phyloP scores from a whole-genome alignment of 768 basidiomycete genomes.

The Ramaria sp. region DNA sequence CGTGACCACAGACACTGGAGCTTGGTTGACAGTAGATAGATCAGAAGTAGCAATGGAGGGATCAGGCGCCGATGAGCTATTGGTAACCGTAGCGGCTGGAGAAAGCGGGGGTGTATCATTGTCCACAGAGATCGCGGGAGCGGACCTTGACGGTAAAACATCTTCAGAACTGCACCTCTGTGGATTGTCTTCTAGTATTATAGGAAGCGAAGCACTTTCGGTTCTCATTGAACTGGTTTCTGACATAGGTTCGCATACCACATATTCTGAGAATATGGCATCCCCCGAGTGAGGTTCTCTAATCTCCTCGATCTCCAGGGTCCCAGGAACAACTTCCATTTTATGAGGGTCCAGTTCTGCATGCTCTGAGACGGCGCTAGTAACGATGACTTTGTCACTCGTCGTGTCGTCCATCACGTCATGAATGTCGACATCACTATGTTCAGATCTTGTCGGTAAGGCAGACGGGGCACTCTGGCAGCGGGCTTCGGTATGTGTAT shows the following conservation, averaged over 20 bases:
- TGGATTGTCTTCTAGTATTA: not conserved
- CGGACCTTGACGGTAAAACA: not conserved
- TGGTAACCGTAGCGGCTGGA: not conserved
- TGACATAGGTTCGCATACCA: not conserved
- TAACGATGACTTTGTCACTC: too few relatives aligned
- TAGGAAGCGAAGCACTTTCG: not conserved
- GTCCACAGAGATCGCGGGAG: not conserved
- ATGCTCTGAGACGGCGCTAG: too few relatives aligned
- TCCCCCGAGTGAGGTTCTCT: not conserved
- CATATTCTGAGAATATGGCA: not conserved
- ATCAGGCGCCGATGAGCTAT: not conserved
- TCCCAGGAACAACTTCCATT: not conserved
- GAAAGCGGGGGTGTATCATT: not conserved
- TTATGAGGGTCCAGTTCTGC: not conserved
- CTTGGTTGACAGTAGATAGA: not conserved
- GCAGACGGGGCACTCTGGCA: too few relatives aligned
- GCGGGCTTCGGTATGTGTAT: too few relatives aligned
- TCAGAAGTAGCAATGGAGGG: not conserved
- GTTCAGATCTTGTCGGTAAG: too few relatives aligned
- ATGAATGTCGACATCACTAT: too few relatives aligned
- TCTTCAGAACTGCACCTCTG: not conserved
- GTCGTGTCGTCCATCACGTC: too few relatives aligned
- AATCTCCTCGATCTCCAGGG: not conserved
- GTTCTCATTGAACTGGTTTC: not conserved
- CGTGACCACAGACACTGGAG: not conserved